phyloP scores from a whole-genome alignment of 1,284 basidiomycete species.

The Meira nashicola region DNA sequence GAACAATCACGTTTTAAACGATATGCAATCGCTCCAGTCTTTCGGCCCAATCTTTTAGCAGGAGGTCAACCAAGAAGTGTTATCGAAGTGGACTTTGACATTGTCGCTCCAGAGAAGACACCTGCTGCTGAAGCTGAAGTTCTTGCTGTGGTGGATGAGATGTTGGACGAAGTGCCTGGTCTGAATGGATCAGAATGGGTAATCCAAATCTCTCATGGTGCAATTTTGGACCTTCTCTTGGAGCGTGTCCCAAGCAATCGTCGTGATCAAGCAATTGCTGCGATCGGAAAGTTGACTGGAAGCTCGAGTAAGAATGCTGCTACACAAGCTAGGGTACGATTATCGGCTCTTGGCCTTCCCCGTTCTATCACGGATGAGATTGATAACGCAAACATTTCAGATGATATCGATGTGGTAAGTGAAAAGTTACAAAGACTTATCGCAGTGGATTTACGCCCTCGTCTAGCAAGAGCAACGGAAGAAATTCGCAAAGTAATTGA shows the following conservation, averaged over 20 bases:
- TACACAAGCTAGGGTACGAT: slow-evolving; percentile 22
- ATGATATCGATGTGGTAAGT: slow-evolving; percentile 33
- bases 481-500: slow-evolving; percentile 67
- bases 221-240: slow-evolving; percentile 36
- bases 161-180: slow-evolving; percentile 46
- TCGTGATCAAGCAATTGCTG: slow-evolving; percentile 20
- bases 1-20: slow-evolving; percentile 78
- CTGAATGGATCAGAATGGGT: slow-evolving; percentile 42
- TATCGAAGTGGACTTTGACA: slow-evolving; percentile 51
- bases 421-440: slow-evolving; percentile 31
- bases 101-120: slow-evolving; percentile 49
- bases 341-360: slow-evolving; percentile 29
- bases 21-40: slow-evolving; percentile 65
- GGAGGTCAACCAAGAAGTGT: slow-evolving; percentile 53
- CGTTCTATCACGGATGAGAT: slow-evolving; percentile 48
- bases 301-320: neutral
- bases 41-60: slow-evolving; percentile 50
- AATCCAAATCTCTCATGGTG: slow-evolving; percentile 48
- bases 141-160: slow-evolving; percentile 43
- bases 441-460: slow-evolving; percentile 28
- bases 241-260: slow-evolving; percentile 43
- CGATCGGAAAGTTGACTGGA: slow-evolving; percentile 1
- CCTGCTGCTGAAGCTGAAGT: slow-evolving; percentile 52
- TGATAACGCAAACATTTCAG: slow-evolving; percentile 24
- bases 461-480: slow-evolving; percentile 53